phyloP scores from a whole-genome alignment of 495 filamentous ascomycete genomes.

The Stereocaulon alpinum region DNA sequence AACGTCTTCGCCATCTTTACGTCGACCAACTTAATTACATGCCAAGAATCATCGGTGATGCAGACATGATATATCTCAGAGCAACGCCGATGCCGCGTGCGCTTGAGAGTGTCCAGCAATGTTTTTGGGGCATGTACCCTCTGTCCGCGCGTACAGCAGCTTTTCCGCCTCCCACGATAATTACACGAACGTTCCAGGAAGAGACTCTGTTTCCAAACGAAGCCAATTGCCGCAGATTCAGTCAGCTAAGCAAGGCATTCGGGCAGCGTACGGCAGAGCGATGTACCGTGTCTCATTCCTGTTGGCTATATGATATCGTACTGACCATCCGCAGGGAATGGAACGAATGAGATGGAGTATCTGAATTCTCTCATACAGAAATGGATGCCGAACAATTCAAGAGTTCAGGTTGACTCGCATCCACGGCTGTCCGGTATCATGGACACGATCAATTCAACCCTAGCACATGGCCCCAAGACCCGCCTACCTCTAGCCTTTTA shows the following conservation, averaged over 20 bases:
- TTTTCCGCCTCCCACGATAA: constrained; percentile 63
- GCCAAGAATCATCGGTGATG: constrained; percentile 51
- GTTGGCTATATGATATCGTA: not conserved
- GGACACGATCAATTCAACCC: constrained; percentile 84
- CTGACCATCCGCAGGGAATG: constrained; percentile 46
- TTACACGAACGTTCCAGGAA: constrained; percentile 60
- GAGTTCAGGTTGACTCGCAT: constrained; percentile 72
- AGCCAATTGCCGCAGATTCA: constrained; percentile 70
- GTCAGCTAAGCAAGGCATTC: constrained; percentile 68
- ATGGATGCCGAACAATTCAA: constrained; percentile 66
- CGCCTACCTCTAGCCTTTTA: constrained; percentile 80
- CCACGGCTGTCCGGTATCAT: constrained; percentile 82
- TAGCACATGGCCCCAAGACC: constrained; percentile 74
- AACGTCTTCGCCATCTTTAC: constrained; percentile 72
- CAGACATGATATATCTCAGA: constrained; percentile 72
- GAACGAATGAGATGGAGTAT: constrained; percentile 72
- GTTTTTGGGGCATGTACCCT: constrained; percentile 85
- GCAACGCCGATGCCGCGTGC: constrained; percentile 77
- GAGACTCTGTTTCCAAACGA: constrained; percentile 95
- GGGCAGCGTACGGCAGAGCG: constrained; percentile 67
- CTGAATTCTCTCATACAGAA: constrained; percentile 65
- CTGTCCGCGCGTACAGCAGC: constrained; percentile 48
- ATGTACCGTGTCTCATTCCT: constrained; percentile 36
- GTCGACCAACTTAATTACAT: constrained; percentile 82
- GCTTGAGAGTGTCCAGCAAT: constrained; percentile 79